A percentile compares a stretch with the other conserved stretches of the same genome.
phyloP scores from a whole-genome alignment of 1,284 basidiomycete species.

The Apiotrichum porosum region DNA sequence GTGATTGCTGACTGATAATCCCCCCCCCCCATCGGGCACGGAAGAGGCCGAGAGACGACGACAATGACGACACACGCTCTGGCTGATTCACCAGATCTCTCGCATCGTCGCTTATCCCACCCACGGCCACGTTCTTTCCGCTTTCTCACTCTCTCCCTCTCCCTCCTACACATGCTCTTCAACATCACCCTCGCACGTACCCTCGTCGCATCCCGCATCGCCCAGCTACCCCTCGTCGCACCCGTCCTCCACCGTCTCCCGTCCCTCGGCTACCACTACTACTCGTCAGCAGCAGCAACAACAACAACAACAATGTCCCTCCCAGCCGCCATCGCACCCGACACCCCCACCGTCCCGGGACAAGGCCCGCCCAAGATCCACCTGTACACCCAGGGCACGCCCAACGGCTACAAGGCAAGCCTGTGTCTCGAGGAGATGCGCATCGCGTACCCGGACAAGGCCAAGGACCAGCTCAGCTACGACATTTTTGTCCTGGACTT shows the following conservation, averaged over 20 bases:
- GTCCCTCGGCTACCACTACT: too few relatives aligned
- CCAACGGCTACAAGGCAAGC: slow-evolving; percentile 59
- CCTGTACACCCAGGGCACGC: slow-evolving; percentile 62
- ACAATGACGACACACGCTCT: too few relatives aligned
- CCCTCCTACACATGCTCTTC: background rate
- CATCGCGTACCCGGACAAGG: slow-evolving; percentile 51
- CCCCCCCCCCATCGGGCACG: too few relatives aligned
- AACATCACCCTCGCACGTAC: background rate
- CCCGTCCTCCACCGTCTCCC: too few relatives aligned
- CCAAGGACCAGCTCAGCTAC: slow-evolving; percentile 53
- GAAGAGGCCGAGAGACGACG: too few relatives aligned
- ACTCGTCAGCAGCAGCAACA: too few relatives aligned
- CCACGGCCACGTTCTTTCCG: background rate
- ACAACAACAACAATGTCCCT: background rate
- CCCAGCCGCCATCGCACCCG: background rate
- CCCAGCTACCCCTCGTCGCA: background rate
- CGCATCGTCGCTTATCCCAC: too few relatives aligned
- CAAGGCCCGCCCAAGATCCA: slow-evolving; percentile 47
- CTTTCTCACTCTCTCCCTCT: background rate
- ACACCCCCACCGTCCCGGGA: background rate
- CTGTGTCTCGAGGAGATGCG: slow-evolving; percentile 66
- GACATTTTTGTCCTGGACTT: slow-evolving; percentile 50
- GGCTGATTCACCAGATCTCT: too few relatives aligned
- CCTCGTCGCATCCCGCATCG: background rate
- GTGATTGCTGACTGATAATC: too few relatives aligned